These are phyloP conservation scores for Aspergillus fumigatiaffinis DNA, from an alignment of 2,329 filamentous ascomycete species.

Conservation along the genomic window DNA sequence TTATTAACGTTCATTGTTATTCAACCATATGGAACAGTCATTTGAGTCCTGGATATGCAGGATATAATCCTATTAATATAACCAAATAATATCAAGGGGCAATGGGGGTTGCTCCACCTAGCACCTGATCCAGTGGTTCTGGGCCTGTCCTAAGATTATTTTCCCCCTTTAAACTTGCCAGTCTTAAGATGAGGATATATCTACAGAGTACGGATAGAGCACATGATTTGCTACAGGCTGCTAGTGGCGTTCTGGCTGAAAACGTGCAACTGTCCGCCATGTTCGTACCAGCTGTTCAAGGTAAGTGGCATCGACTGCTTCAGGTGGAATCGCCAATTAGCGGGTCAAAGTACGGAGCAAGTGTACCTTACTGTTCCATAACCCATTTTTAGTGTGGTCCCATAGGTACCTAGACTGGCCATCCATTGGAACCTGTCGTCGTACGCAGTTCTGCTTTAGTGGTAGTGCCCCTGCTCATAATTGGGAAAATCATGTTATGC, in stretches of 20 bases:
- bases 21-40: not conserved
- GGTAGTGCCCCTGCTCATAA: not conserved
- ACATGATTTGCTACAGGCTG: too few relatives aligned
- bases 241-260: constrained; percentile 1
- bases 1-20: not conserved
- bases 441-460: too few relatives aligned
- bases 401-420: constrained; percentile 2
- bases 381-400: constrained; percentile 18
- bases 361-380: not conserved
- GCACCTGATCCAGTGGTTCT: constrained; percentile 1
- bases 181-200: too few relatives aligned
- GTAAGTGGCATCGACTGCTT: not conserved
- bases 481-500: not conserved
- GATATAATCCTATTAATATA: not conserved
- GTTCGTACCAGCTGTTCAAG: not conserved
- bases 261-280: not conserved
- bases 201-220: too few relatives aligned
- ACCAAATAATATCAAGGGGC: not conserved
- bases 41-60: not conserved
- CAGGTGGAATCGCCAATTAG: not conserved
- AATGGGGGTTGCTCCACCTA: not conserved
- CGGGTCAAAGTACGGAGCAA: not conserved
- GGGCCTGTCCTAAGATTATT: not conserved
- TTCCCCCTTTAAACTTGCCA: not conserved
- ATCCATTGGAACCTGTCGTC: too few relatives aligned